phyloP scores from a whole-genome alignment of 2,329 filamentous ascomycete genomes.

The Diaporthe humulicola region DNA sequence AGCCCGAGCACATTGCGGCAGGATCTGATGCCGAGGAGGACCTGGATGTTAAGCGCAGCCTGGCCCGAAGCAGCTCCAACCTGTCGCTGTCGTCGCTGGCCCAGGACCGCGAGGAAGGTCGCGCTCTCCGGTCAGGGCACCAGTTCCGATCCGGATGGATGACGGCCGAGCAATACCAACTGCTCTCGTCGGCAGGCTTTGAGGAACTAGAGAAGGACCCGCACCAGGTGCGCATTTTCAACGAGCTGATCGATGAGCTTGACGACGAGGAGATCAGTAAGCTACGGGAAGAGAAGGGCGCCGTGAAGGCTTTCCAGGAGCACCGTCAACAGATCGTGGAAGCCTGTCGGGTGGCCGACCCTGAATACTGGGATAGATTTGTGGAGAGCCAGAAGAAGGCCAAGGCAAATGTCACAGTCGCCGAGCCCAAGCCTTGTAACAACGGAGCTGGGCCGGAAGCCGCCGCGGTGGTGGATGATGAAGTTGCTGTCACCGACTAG shows the following conservation, averaged over 20 bases:
- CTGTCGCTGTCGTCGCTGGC: conserved; percentile 64
- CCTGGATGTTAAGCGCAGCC: conserved; percentile 44
- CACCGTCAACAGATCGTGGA: conserved; percentile 64
- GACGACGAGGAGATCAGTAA: conserved; percentile 69
- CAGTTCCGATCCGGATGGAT: conserved; percentile 66
- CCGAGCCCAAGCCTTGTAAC: conserved; percentile 37
- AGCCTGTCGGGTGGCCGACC: conserved; percentile 70
- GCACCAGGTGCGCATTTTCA: conserved; percentile 65
- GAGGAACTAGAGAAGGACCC: conserved; percentile 66
- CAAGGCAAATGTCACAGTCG: conserved; percentile 62
- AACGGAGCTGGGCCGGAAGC: neutral
- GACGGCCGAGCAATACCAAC: conserved; percentile 64
- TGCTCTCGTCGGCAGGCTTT: conserved; percentile 56
- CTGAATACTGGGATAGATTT: conserved; percentile 74
- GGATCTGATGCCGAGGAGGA: conserved; percentile 66
- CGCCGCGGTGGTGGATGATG: conserved; percentile 18
- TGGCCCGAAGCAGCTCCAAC: conserved; percentile 66
- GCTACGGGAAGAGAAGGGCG: conserved; percentile 69
- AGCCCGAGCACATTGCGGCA: conserved; percentile 53
- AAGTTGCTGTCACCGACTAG: conserved; percentile 24
- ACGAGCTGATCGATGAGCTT: conserved; percentile 74
- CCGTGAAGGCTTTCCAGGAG: conserved; percentile 72
- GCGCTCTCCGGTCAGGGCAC: conserved; percentile 67
- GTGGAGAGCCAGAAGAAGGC: conserved; percentile 73
- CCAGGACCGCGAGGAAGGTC: conserved; percentile 69